Evolutionary conservation across 2,329 filamentous ascomycete species (phyloP), one percentile per base, ranked within the genome.

Genomic region (Fusarium sp.): DNA sequence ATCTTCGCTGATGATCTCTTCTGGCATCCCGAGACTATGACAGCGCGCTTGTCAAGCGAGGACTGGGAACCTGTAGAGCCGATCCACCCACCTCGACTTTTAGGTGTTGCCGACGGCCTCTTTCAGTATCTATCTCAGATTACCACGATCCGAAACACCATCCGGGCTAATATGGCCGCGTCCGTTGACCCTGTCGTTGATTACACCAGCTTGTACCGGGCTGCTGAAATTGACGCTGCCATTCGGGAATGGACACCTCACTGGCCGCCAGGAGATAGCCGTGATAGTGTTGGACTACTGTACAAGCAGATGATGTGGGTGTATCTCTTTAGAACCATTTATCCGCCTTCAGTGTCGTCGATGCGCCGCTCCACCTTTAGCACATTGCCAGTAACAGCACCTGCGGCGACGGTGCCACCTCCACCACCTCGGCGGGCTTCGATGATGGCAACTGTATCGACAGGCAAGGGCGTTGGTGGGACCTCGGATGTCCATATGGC

Each of bases 31-130:
- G 81, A 79, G 66, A 78, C 76, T 18, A 74, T 73, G 44, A 79
- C 75, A 27, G 75, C 75, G 13, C 81, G 79, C 8, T 75, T 85
- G 9, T 80, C 81, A n/a, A 79, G 80, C 1, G 82, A 85, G 54
- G 79, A 83, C 43, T 86, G 84, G 83, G 77, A 79, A 36, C 79
- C 83, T 3, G 68, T 80, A 40, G 70, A 80, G 1, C 76, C 81
- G 3, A 83, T 87, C 30, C 79, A 86, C 16, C 81, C 84, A 0
- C 83, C 86, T 6, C 84, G 88, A n/a, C 84, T 97, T 6, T 84
- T 97, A 7, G 94, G 94, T 23, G 91, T 97, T 28, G 90, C 92
- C 41, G 94, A 97, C 74, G 93, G 93, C 1, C 84, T 97, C 2
- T 94, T 97, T 76, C 87, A 88, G 36, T 91, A 92, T 76, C 90